Evolutionary conservation across 2,329 filamentous ascomycete genomes (phyloP).

Genomic region (Cadophora luteo-olivacea): DNA sequence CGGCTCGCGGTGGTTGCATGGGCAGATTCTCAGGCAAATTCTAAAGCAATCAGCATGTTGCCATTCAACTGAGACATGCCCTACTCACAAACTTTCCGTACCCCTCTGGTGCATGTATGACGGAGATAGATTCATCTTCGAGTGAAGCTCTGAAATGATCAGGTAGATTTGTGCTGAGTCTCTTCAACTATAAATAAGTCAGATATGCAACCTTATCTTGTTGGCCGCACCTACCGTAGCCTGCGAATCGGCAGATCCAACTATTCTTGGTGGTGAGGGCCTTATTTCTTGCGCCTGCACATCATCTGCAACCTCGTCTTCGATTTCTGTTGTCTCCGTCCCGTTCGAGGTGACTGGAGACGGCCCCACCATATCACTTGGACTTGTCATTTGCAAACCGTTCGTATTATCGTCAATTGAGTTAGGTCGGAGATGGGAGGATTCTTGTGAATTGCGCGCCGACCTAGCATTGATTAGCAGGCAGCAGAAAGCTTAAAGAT

Average conservation of each 20-base stretch:
- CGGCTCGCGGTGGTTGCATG: slow-evolving; percentile 30
- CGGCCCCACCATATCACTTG: slow-evolving; percentile 76
- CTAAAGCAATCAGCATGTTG: slow-evolving; percentile 30
- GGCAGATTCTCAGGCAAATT: slow-evolving; percentile 33
- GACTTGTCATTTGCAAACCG: slow-evolving; percentile 58
- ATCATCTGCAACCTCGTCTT: slow-evolving; percentile 75
- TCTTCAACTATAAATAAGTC: slow-evolving; percentile 40
- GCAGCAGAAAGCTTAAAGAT: slow-evolving; percentile 8
- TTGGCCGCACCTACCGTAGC: slow-evolving; percentile 36
- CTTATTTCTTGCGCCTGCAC: slow-evolving; percentile 48
- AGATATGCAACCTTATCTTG: slow-evolving; percentile 28
- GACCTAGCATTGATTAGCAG: slow-evolving; percentile 46
- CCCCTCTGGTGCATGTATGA: slow-evolving; percentile 87
- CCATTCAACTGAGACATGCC: slow-evolving; percentile 6
- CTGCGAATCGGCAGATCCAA: slow-evolving; percentile 40
- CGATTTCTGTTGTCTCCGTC: slow-evolving; percentile 83
- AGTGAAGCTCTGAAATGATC: slow-evolving; percentile 63
- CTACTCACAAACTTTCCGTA: slow-evolving; percentile 78
- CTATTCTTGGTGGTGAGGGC: slow-evolving; percentile 44
- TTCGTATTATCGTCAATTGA: slow-evolving; percentile 48
- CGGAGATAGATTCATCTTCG: slow-evolving; percentile 83
- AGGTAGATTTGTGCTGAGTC: slow-evolving; percentile 57
- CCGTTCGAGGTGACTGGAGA: slow-evolving; percentile 87
- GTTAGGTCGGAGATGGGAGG: slow-evolving; percentile 58
- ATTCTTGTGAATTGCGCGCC: slow-evolving; percentile 53